Evolutionary conservation across 306 rosid species (phyloP).

Genomic region (Quercus gilva): DNA sequence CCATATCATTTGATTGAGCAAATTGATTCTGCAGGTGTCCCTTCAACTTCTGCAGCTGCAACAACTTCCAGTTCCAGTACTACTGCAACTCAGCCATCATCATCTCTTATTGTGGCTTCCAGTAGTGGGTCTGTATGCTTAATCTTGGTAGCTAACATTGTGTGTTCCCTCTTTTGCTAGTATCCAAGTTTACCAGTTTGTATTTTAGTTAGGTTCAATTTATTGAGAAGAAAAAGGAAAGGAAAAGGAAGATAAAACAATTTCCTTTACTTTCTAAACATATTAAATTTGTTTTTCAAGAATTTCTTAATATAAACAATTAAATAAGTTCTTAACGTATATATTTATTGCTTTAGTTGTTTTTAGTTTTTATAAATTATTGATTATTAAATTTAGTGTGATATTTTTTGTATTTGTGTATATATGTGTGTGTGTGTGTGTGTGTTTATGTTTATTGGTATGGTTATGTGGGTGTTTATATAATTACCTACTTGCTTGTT

Average conservation of each 20-base stretch:
- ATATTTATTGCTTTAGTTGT: no score
- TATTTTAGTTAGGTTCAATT: neutral
- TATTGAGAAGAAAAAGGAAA: neutral
- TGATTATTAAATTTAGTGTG: no score
- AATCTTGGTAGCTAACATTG: neutral
- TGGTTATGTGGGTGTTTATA: no score
- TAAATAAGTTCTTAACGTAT: no score
- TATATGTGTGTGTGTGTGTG: no score
- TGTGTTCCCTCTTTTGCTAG: neutral
- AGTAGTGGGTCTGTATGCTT: constrained; percentile 67
- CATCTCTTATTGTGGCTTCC: constrained; percentile 62
- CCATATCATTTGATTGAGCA: neutral
- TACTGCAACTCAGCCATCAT: constrained; percentile 53
- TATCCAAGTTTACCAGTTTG: neutral
- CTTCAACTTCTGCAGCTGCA: constrained; percentile 47
- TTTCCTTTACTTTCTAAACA: neutral
- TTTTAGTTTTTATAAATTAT: no score
- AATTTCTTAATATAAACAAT: no score
- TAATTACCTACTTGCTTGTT: no score
- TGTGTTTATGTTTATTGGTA: no score
- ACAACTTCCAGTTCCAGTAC: constrained; percentile 48
- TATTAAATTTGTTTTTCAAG: no score
- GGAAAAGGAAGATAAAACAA: neutral
- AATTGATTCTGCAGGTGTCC: constrained; percentile 46
- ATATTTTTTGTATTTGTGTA: no score